Conservation (phyloP, 306 rosid genomes). For the Castanea sativa region DNA sequence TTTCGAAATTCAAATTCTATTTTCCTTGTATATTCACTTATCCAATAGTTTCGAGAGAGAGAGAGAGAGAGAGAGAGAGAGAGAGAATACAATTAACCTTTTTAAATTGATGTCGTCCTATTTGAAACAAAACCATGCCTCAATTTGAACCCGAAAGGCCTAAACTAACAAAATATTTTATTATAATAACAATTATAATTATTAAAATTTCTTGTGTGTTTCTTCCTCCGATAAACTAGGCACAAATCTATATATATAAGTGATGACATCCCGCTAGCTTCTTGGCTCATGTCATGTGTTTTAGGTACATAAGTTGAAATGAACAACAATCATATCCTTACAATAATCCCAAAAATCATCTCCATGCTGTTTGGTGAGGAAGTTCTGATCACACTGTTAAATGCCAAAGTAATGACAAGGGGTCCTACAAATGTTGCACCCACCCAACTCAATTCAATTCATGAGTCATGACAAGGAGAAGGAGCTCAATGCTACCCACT, state of each 20-base stretch:
- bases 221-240: background rate
- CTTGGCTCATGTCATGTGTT: conserved; percentile 1
- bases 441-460: conserved; percentile 17
- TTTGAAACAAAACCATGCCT: background rate
- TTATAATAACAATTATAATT: background rate
- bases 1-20: too few relatives aligned
- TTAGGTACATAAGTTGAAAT: conserved; percentile 6
- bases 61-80: too few relatives aligned
- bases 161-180: background rate
- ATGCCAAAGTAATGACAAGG: conserved; percentile 16
- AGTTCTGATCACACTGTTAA: conserved; percentile 18
- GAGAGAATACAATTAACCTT: too few relatives aligned
- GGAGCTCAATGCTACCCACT: conserved; percentile 26
- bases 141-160: background rate
- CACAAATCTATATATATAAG: background rate
- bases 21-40: too few relatives aligned
- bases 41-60: too few relatives aligned
- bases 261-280: background rate
- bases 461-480: conserved; percentile 23
- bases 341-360: conserved; percentile 6
- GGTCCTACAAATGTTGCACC: conserved; percentile 24
- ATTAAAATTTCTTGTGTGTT: background rate
- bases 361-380: conserved; percentile 29
- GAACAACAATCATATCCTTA: conserved; percentile 21
- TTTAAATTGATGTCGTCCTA: background rate